These are phyloP conservation scores for Scedosporium minutisporum DNA, from an alignment of 2,329 filamentous ascomycete genomes.

Conservation along the genomic window DNA sequence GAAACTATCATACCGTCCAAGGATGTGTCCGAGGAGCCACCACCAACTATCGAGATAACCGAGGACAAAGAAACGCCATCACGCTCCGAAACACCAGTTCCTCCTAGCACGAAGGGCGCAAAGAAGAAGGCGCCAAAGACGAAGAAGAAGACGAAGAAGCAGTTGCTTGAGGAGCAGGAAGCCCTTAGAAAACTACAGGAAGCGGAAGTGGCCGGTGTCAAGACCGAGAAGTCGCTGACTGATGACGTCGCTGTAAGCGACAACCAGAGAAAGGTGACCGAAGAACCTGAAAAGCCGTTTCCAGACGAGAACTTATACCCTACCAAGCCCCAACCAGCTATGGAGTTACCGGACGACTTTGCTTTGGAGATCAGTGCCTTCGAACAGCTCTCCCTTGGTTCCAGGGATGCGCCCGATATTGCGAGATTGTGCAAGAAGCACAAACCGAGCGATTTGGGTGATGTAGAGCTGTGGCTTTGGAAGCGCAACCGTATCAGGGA, in stretches of 20 bases:
- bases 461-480: conserved; percentile 49
- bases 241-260: conserved; percentile 12
- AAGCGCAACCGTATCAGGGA: conserved; percentile 44
- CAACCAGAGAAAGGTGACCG: conserved; percentile 11
- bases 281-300: conserved; percentile 20
- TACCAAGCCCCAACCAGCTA: conserved; percentile 34
- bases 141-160: conserved; percentile 73
- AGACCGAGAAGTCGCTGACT: conserved; percentile 16
- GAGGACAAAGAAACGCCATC: conserved; percentile 37
- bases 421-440: conserved; percentile 40
- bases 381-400: conserved; percentile 30
- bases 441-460: conserved; percentile 30
- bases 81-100: conserved; percentile 36
- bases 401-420: conserved; percentile 38
- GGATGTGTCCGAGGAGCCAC: conserved; percentile 6
- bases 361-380: conserved; percentile 36
- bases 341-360: conserved; percentile 34
- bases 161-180: conserved; percentile 58
- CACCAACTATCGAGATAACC: conserved; percentile 33
- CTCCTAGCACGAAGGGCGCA: conserved; percentile 34
- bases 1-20: conserved; percentile 39
- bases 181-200: conserved; percentile 48
- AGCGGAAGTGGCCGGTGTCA: conserved; percentile 25
- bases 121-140: conserved; percentile 47
- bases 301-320: conserved; percentile 39